Conservation (phyloP, 192 early-diverging fungal species). For the Coemansia sp. region DNA sequence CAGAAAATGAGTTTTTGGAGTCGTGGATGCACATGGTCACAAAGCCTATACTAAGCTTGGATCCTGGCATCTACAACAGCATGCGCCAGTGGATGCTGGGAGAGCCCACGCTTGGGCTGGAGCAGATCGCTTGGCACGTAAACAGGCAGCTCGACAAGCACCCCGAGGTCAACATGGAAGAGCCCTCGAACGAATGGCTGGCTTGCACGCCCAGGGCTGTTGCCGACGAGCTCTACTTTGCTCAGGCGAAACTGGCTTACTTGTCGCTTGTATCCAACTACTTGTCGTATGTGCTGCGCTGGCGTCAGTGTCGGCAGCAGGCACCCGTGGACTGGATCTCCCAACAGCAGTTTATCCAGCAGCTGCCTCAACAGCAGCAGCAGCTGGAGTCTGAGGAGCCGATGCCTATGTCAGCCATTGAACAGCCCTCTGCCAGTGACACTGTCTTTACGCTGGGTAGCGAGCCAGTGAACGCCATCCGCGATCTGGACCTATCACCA, state of each 20-base stretch:
- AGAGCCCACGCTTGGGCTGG: background rate
- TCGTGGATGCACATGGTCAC: slow-evolving; percentile 37
- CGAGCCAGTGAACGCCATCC: background rate
- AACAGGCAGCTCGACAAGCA: slow-evolving; percentile 42
- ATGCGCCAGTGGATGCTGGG: slow-evolving; percentile 37
- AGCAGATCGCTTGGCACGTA: slow-evolving; percentile 8
- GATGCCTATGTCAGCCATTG: background rate
- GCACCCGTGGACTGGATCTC: background rate
- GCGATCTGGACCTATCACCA: background rate
- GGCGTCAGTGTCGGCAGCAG: slow-evolving; percentile 14
- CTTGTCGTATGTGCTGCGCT: slow-evolving; percentile 31
- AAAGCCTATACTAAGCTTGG: slow-evolving; percentile 11
- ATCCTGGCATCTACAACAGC: slow-evolving; percentile 17
- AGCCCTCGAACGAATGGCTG: background rate
- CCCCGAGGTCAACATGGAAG: slow-evolving; percentile 22
- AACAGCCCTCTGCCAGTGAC: background rate
- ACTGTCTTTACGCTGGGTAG: background rate
- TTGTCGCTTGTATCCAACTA: slow-evolving; percentile 35
- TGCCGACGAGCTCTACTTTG: background rate
- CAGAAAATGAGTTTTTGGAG: slow-evolving; percentile 27
- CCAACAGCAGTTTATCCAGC: background rate
- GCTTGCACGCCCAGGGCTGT: background rate
- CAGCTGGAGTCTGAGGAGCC: background rate
- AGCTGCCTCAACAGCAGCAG: background rate
- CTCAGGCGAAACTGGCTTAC: slow-evolving; percentile 17